These are phyloP conservation scores for Amoebophrya sp. DNA, from an alignment of 169 alveolate genomes.

Conservation along the genomic window DNA sequence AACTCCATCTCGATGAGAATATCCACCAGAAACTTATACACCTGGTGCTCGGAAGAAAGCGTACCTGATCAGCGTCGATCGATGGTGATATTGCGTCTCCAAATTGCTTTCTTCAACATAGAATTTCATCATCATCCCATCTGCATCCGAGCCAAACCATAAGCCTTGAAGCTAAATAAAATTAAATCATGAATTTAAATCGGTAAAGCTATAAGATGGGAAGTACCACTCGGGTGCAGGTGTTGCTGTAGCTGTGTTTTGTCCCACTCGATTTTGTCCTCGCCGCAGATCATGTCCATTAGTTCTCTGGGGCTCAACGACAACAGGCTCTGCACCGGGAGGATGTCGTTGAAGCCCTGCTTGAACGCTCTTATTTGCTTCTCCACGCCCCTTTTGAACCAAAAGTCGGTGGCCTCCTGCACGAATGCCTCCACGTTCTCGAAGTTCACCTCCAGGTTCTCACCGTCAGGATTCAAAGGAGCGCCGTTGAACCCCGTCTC, in stretches of 20 bases:
- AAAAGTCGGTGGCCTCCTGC: not conserved
- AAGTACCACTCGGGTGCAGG: not conserved
- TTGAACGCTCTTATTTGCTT: not conserved
- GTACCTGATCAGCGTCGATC: no score
- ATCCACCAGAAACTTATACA: not conserved
- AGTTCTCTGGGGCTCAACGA: not conserved
- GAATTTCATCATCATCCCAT: no score
- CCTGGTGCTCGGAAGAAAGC: not conserved
- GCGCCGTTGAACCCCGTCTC: not conserved
- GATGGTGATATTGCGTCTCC: no score
- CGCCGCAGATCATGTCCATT: constrained; percentile 1
- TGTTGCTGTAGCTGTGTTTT: not conserved
- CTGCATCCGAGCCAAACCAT: no score
- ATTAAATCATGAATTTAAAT: no score
- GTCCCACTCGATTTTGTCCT: not conserved
- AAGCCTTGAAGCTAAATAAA: no score
- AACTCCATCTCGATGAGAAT: not conserved
- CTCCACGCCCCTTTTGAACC: not conserved
- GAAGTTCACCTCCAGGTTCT: not conserved
- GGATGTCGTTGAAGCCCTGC: not conserved
- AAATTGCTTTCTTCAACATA: no score
- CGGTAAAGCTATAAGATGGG: no score
- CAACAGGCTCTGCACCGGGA: not conserved
- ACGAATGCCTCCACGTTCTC: not conserved
- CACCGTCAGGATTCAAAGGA: not conserved